Evolutionary conservation across 2,329 filamentous ascomycete genomes (phyloP), one percentile per base, ranked within the genome.

Genomic region (Sarocladium kiliense): DNA sequence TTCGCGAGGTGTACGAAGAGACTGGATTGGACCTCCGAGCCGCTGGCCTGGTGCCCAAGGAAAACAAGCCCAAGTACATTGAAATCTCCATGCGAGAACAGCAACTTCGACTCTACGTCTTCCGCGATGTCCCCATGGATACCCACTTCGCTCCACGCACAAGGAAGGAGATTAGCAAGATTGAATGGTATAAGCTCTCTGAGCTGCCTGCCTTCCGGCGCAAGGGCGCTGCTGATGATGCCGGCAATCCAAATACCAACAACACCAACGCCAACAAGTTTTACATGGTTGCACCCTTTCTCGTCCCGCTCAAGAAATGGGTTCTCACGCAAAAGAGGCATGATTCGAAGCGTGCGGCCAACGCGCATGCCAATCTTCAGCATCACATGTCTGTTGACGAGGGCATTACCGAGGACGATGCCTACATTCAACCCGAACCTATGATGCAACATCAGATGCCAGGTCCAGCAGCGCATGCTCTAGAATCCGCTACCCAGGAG

Each of bases 201-300:
- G 91, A 97, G 58, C 79, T 99, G 25, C 93, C 94, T 1, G 90
- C 89, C 0, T 85, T 90, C 63, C 85, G 86, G 55, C 89, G 88
- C 68, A 91, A 87, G 66, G 77, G 77, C 18, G 75, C 75, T 16
- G 79, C 27, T 51, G 50, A 47, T 27, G 36, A 84, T 12, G 74
- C 74, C 14, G 71, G 78, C 2, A 89, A 87, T 62, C 11, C 41
- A 19, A 45, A 39, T 19, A 39, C 36, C 12, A 47, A 47, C 44
- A 47, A 47, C 16, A 47, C 44, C 23, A 47, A 47, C 44, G 85
- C 85, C 39, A 91, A 89, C 69, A 97, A 93, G 66, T 97, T 97
- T 68, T 99, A 97, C 72, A 97, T 97, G 90, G 94, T 99, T 18
- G 91, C 91, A 0, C 92, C 93, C 0, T 99, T 99, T 66, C 77